Base-by-base conservation (phyloP, 2,329 filamentous ascomycete genomes). In the Xylaria sp. region DNA sequence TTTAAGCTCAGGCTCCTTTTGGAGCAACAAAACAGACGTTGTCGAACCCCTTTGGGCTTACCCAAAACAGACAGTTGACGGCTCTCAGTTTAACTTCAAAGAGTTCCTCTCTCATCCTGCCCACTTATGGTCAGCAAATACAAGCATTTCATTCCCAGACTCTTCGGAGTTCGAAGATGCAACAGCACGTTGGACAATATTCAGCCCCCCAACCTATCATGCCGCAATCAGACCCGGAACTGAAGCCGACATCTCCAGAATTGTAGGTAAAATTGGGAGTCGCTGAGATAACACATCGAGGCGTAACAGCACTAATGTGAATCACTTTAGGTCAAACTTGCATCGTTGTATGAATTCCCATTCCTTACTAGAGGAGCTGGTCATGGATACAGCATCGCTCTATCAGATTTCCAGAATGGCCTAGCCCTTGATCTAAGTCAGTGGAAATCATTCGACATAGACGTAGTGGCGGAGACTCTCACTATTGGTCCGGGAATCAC, bases 371-470 rank as follows among this genome's bases (percentile, higher is more conserved):
- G 34, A n/a, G 65, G 65, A 5, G 54, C 7, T 2, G 32, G 65
- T 9, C 65, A 68, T 56, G 56, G 56, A 6, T 64, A 54, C 14
- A 32, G 34, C 17, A 61, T 36, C 4, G n/a, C 60, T 4, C 19
- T 68, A 1, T 1, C n/a, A 3, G 39, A 48, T 8, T 27, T 68
- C 3, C 47, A 64, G 21, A 36, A 59, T 39, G 59, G 65, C 11
- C 39, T 64, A 7, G 47, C 60, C 6, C 19, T 68, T n/a, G 65
- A 68, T 36, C 60, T 68, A 9, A 59, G 65, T n/a, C 54, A 34
- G 5, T 50, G 21, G 21, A 57, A 45, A 7, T 54, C 36, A 1
- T 4, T 56, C 12, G 12, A 51, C 8, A 47, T 68, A 12, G 21
- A 67, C 30, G 12, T 32, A 1, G n/a, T 17, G 17, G 36, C 34